Evolutionary conservation across 108 stramenopile genomes (phyloP), one percentile per base, ranked within the genome.

Genomic region (Conticribra guillardii): DNA sequence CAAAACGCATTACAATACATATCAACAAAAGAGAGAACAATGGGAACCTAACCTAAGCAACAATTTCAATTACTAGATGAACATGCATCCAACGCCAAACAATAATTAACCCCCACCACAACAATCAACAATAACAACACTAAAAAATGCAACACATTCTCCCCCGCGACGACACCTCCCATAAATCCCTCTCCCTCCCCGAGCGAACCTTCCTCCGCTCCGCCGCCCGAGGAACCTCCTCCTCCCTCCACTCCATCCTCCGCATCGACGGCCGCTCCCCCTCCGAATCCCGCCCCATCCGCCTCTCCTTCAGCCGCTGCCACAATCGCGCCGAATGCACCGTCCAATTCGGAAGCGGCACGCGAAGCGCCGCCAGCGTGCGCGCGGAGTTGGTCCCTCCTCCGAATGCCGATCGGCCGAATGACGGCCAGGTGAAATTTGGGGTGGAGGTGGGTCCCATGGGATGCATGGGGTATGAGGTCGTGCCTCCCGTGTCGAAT

Each of bases 381-480:
- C 62, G 85, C 2, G 87, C 82, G 26, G 73, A 82, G 44, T 49
- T 98, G 50, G 83, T 95, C 9, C 87, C 88, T 2, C 92, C 95
- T 4, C 91, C 91, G 3, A 84, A 79, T 73, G 79, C 74, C 0
- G 97, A 98, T 69, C 79, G 97, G 60, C 94, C 97, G 11, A 80
- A 84, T 18, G 97, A 98, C 60, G 97, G 97, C 1, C 82, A 83
- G 51, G 78, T 98, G 29, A 68, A 74, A 24, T 87, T 98, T 51
- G 68, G 80, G 2, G 93, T 97, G 2, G 97, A 98, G 69, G 64
- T 95, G 0, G 84, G 88, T 14, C 91, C 94, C 24, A 93, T 93
- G 92, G 92, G 95, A 9, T 83, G 85, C 11, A 82, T 87, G 23
- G 60, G 74, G 2, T 87, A 93, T 69, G 93, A 90, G 31, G 72